A percentile compares a stretch with the other conserved stretches of the same genome.
Evolutionary conservation across 1,284 basidiomycete species (phyloP).

Genomic region (Chiua sp.): DNA sequence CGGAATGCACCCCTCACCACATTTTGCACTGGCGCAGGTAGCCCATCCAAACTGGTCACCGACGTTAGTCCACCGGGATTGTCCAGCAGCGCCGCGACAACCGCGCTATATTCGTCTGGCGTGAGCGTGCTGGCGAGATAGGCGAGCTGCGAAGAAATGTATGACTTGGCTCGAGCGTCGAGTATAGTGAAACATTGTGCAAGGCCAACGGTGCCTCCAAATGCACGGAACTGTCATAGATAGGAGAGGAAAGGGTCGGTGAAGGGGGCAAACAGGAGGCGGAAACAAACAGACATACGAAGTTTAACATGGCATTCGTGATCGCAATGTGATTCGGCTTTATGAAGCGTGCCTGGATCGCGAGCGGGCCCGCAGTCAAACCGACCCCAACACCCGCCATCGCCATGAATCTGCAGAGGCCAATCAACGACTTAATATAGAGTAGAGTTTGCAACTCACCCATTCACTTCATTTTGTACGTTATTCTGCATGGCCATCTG

Average conservation of each 20-base stretch:
- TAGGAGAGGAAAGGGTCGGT: not conserved
- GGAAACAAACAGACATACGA: constrained; percentile 40
- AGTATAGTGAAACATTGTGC: constrained; percentile 56
- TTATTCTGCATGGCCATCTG: constrained; percentile 47
- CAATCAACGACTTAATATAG: not conserved
- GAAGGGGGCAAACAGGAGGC: no score
- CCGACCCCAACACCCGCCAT: constrained; percentile 53
- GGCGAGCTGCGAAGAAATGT: constrained; percentile 33
- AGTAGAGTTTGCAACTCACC: constrained; percentile 26
- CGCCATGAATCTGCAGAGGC: constrained; percentile 46
- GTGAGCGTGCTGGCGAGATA: constrained; percentile 36
- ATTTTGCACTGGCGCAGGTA: constrained; percentile 41
- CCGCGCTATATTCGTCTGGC: constrained; percentile 27
- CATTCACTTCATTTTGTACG: constrained; percentile 42
- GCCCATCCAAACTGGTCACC: constrained; percentile 40
- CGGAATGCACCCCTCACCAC: constrained; percentile 47
- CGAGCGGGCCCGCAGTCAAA: constrained; percentile 44
- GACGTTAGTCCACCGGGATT: constrained; percentile 35
- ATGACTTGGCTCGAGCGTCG: constrained; percentile 45
- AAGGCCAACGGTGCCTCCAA: constrained; percentile 57
- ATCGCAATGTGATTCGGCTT: constrained; percentile 48
- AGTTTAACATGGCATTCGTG: constrained; percentile 48
- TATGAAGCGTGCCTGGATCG: constrained; percentile 51
- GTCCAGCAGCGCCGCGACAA: constrained; percentile 24
- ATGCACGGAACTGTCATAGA: constrained; percentile 44